Evolutionary conservation across 2,329 filamentous ascomycete genomes (phyloP).

Genomic region (Juglanconis oblonga): DNA sequence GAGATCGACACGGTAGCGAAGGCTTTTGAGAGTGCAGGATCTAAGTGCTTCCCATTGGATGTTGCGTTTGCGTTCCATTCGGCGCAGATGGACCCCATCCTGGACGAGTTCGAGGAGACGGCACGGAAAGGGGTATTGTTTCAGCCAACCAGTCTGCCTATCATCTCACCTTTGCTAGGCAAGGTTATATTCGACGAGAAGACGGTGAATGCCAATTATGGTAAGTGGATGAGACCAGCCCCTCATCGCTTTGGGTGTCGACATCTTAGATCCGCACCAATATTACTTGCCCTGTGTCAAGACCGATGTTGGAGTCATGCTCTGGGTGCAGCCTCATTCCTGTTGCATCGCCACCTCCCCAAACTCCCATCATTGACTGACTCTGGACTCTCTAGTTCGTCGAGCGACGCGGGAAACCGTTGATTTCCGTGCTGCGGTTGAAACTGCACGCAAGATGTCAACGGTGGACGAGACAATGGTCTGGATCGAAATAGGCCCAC

Average conservation of each 20-base stretch:
- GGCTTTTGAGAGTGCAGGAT: slow-evolving; percentile 11
- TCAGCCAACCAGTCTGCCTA: neutral
- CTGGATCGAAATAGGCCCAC: slow-evolving; percentile 68
- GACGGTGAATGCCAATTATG: neutral
- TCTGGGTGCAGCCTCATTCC: too few species aligned
- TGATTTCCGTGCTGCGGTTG: slow-evolving; percentile 54
- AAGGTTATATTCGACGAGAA: slow-evolving; percentile 2
- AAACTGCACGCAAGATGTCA: neutral
- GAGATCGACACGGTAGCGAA: slow-evolving; percentile 37
- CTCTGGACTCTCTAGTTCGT: neutral
- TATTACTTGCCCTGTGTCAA: too few species aligned
- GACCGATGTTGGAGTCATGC: too few species aligned
- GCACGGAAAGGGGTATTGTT: slow-evolving; percentile 23
- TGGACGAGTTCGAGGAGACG: slow-evolving; percentile 45
- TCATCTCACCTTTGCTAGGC: slow-evolving; percentile 7
- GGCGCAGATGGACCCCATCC: slow-evolving; percentile 35
- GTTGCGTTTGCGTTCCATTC: slow-evolving; percentile 37
- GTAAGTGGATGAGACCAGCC: too few species aligned
- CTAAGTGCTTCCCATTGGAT: slow-evolving; percentile 33
- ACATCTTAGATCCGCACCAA: too few species aligned
- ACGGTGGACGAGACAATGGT: neutral
- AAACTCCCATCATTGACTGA: too few species aligned
- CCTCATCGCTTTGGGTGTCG: too few species aligned
- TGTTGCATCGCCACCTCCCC: too few species aligned
- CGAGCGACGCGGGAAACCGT: slow-evolving; percentile 54